These are phyloP conservation scores for Dunaliella primolecta DNA, from an alignment of 139 green algal genomes.

Conservation along the genomic window DNA sequence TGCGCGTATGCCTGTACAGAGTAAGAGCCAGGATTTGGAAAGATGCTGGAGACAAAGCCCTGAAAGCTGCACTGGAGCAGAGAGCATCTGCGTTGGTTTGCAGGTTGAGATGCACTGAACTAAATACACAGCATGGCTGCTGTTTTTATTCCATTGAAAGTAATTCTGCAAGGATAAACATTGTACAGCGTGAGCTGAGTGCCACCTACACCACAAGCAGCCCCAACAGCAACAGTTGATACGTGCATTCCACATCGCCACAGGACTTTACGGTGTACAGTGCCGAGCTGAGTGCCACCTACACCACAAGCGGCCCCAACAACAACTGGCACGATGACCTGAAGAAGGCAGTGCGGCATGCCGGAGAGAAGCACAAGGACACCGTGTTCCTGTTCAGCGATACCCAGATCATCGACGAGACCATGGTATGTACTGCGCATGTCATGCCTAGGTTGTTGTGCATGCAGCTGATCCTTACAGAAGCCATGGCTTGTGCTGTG, in stretches of 20 bases:
- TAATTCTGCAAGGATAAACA: no score
- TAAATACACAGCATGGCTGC: no score
- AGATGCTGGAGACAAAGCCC: no score
- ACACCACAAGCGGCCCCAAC: slow-evolving; percentile 36
- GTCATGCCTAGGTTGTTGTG: neutral
- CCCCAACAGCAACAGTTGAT: slow-evolving; percentile 43
- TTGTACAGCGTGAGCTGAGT: slow-evolving; percentile 52
- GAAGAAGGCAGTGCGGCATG: slow-evolving; percentile 49
- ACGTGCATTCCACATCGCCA: no score
- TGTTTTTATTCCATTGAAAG: no score
- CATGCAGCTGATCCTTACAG: no score
- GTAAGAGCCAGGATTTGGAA: no score
- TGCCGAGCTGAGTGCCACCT: slow-evolving; percentile 61
- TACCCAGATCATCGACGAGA: slow-evolving; percentile 60
- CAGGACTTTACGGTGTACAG: slow-evolving; percentile 21
- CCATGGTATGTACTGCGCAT: slow-evolving; percentile 21
- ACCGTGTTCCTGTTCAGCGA: slow-evolving; percentile 70
- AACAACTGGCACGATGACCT: slow-evolving; percentile 75
- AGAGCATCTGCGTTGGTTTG: no score
- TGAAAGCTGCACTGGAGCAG: no score
- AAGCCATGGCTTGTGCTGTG: neutral
- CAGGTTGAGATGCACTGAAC: no score
- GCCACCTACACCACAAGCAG: slow-evolving; percentile 49
- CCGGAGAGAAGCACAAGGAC: slow-evolving; percentile 52
- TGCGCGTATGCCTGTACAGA: no score